Evolutionary conservation across 306 rosid genomes (phyloP).

Genomic region (Pyrus bretschneideri): DNA sequence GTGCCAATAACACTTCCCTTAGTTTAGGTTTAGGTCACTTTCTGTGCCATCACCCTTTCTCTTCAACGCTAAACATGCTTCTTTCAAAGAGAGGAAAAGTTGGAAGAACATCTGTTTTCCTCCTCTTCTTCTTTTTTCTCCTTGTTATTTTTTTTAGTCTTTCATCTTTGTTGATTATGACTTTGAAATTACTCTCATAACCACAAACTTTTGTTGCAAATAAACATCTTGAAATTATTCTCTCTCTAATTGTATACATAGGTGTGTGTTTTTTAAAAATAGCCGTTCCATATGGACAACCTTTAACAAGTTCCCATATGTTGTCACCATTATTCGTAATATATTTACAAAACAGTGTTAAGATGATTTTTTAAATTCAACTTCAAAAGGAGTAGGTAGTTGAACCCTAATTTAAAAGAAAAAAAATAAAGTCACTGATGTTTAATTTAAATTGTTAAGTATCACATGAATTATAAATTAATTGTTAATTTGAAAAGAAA

Average conservation of each 20-base stretch:
- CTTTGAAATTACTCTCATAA: background rate
- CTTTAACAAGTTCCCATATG: background rate
- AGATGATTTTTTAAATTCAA: background rate
- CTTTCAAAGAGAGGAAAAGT: background rate
- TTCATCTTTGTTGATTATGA: background rate
- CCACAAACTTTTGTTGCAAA: background rate
- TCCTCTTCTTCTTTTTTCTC: background rate
- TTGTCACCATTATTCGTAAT: background rate
- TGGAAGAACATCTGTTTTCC: background rate
- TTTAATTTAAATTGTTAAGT: background rate
- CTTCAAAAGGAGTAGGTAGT: constrained; percentile 1
- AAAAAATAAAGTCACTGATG: background rate
- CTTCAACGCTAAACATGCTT: background rate
- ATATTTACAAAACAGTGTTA: background rate
- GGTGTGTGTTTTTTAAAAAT: background rate
- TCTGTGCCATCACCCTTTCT: background rate
- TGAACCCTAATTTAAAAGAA: background rate
- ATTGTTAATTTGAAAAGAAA: background rate
- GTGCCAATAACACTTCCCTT: no score
- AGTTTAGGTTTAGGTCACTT: background rate
- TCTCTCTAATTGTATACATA: background rate
- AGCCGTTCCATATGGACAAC: background rate
- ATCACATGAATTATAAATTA: background rate
- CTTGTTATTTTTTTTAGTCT: background rate
- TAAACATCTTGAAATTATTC: background rate